Evolutionary conservation across 371 early-diverging fungal genomes (phyloP), one percentile per base, ranked within the genome.

Genomic region (Nematocida sp.): DNA sequence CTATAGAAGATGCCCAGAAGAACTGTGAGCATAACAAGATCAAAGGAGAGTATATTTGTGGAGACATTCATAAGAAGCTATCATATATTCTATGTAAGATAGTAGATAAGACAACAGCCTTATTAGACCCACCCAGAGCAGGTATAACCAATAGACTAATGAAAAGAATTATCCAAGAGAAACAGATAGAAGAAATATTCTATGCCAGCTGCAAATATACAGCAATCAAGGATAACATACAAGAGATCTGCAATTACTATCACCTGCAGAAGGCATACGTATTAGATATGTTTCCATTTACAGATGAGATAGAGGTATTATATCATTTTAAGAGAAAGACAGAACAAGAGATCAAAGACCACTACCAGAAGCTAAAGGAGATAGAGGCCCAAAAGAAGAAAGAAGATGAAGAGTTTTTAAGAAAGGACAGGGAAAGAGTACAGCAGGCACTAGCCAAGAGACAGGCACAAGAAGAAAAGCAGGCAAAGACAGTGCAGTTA

Each of bases 101-200:
- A 82, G 84, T 57, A 53, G 76, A 19, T 80, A 79, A 0, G 40
- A 29, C 57, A 7, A 81, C 85, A 29, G 86, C 85, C 1, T 85
- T 91, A 4, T 74, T 91, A 62, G 91, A 91, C 81, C 91, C 91
- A 17, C 89, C 90, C 35, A 84, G 91, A 43, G 37, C 63, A 37
- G 76, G 70, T 46, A 47, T 78, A 23, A 63, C 38, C 46, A 63
- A 57, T 29, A 45, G 53, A 38, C 90, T 90, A 13, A 86, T 89
- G 52, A 78, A 84, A 41, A 86, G 87, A 9, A 80, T 90, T 7
- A 82, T 88, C 7, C 82, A 82, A 25, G 86, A 87, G 62, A 43
- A 52, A 9, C 76, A 80, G 2, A 85, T 91, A 53, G 61, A 85
- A 2, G 81, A 85, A 25, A 83, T 90, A 1, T 82, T 91, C 11